A percentile compares a stretch with the other conserved stretches of the same genome.
These are phyloP conservation scores for Chytriomyces confervae DNA, from an alignment of 192 early-diverging fungal genomes.

Conservation along the genomic window DNA sequence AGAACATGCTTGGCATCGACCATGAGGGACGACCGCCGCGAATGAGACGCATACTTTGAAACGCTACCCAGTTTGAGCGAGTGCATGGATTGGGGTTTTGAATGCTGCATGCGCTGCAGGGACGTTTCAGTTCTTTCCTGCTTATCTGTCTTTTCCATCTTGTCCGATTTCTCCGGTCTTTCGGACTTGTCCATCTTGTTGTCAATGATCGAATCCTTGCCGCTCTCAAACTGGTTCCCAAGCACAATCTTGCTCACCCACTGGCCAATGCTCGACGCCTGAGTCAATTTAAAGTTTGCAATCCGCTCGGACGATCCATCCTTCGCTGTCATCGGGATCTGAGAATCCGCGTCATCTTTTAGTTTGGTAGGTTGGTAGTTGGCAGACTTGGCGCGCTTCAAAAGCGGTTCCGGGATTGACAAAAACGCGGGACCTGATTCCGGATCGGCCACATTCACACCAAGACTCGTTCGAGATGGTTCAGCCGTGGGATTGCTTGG, in stretches of 20 bases:
- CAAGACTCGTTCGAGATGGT: background rate
- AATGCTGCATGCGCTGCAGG: background rate
- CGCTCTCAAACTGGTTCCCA: background rate
- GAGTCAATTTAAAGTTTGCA: background rate
- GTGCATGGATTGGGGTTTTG: background rate
- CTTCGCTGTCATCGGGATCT: no score
- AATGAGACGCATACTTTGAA: background rate
- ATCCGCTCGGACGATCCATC: background rate
- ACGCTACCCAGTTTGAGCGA: background rate
- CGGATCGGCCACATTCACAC: no score
- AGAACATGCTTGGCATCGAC: background rate
- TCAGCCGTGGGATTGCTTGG: no score
- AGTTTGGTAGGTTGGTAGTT: background rate
- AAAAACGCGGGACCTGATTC: no score
- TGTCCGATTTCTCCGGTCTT: background rate
- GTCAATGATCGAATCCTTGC: background rate
- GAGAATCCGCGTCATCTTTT: background rate
- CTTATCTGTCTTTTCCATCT: no score
- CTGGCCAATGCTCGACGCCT: constrained; percentile 16
- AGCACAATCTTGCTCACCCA: constrained; percentile 22
- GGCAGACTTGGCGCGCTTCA: constrained; percentile 14
- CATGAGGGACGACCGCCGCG: background rate
- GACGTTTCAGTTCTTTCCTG: background rate
- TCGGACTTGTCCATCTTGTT: background rate
- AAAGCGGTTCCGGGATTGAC: no score